Conservation (phyloP, 148 eudicot species). For the Polygonum maritimum region DNA sequence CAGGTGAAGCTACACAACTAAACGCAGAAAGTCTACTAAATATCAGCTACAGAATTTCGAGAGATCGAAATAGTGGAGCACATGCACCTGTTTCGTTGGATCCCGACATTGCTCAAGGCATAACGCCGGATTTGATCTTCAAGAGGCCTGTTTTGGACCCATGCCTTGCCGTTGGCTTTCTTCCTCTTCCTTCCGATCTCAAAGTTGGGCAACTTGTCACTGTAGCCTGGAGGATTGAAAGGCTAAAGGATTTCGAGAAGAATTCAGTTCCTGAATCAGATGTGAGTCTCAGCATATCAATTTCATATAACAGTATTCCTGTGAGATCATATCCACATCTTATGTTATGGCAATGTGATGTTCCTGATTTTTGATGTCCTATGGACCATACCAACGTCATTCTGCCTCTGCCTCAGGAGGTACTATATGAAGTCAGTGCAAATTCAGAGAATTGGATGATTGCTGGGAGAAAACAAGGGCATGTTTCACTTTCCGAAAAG, state of each 20-base stretch:
- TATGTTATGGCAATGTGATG: background rate
- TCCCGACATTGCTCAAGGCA: slow-evolving; percentile 24
- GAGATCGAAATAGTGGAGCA: slow-evolving; percentile 69
- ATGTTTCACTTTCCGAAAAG: slow-evolving; percentile 57
- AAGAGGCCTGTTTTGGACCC: slow-evolving; percentile 93
- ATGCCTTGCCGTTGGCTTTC: slow-evolving; percentile 94
- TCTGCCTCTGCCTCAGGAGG: slow-evolving; percentile 32
- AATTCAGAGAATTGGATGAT: slow-evolving; percentile 97
- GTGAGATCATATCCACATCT: background rate
- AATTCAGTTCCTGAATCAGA: slow-evolving; percentile 28
- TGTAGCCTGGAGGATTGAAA: slow-evolving; percentile 91
- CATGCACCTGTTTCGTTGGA: slow-evolving; percentile 54
- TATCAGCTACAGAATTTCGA: slow-evolving; percentile 60
- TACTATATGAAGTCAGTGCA: slow-evolving; percentile 78
- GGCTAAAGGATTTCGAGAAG: slow-evolving; percentile 60
- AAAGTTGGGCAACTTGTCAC: slow-evolving; percentile 86
- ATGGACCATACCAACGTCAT: background rate
- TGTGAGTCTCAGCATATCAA: slow-evolving; percentile 25
- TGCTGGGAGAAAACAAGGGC: slow-evolving; percentile 95
- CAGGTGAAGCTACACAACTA: slow-evolving; percentile 49
- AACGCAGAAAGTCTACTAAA: slow-evolving; percentile 56
- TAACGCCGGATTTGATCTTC: slow-evolving; percentile 40
- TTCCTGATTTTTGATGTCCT: background rate
- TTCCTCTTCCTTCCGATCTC: slow-evolving; percentile 82
- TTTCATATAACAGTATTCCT: background rate